phyloP scores from a whole-genome alignment of 768 basidiomycete species.

The Phallus indusiatus region DNA sequence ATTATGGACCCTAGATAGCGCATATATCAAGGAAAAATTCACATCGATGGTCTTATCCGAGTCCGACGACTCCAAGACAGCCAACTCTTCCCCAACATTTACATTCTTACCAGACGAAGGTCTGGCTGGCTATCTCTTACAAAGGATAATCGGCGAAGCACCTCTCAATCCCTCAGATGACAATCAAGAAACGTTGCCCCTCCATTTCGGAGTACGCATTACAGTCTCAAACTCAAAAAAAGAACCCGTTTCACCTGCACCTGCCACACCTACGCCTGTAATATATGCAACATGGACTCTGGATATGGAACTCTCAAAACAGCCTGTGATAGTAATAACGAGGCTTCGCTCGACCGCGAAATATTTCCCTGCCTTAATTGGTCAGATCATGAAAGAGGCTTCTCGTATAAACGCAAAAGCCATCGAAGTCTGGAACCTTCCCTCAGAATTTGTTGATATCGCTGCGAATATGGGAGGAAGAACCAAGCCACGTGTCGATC shows the following conservation, averaged over 20 bases:
- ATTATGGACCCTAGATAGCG: background rate
- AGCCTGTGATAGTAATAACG: slow-evolving; percentile 33
- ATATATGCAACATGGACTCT: slow-evolving; percentile 38
- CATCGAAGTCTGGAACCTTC: slow-evolving; percentile 42
- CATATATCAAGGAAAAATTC: slow-evolving; percentile 2
- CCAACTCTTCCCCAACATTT: background rate
- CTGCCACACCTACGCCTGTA: no score
- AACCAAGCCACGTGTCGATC: slow-evolving; percentile 26
- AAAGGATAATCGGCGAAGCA: background rate
- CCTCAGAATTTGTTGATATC: slow-evolving; percentile 21
- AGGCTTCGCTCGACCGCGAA: slow-evolving; percentile 26
- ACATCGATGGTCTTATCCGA: background rate
- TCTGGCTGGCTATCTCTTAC: slow-evolving; percentile 31
- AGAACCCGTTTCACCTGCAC: background rate
- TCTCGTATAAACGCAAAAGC: slow-evolving; percentile 23
- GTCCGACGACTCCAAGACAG: no score
- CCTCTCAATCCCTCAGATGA: background rate
- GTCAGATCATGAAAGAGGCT: slow-evolving; percentile 26
- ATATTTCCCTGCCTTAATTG: slow-evolving; percentile 28
- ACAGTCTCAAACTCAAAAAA: slow-evolving; percentile 5
- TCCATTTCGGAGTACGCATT: slow-evolving; percentile 1
- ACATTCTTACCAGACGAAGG: slow-evolving; percentile 35
- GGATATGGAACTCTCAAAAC: slow-evolving; percentile 24
- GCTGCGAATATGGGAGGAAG: slow-evolving; percentile 23
- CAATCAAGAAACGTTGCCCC: background rate